Evolutionary conservation across 2,329 filamentous ascomycete species (phyloP).

Genomic region (Aspergillus oerlinghausenensis): DNA sequence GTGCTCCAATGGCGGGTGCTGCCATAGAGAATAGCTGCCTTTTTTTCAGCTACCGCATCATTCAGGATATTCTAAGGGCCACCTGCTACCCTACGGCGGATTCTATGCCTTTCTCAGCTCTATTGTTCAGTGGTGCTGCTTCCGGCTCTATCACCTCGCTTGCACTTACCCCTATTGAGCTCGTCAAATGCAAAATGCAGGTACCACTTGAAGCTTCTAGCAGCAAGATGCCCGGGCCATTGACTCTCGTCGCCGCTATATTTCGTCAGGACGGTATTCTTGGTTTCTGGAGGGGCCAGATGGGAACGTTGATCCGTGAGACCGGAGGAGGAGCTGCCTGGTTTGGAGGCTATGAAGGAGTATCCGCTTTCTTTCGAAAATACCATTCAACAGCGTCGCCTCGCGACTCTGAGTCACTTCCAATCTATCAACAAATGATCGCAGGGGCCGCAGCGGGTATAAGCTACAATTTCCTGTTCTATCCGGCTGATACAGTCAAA

Average conservation of each 20-base stretch:
- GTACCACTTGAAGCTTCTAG: slow-evolving; percentile 52
- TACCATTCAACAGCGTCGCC: slow-evolving; percentile 33
- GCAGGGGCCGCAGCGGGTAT: slow-evolving; percentile 86
- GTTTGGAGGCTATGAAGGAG: slow-evolving; percentile 88
- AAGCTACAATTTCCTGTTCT: slow-evolving; percentile 95
- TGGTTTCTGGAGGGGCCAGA: slow-evolving; percentile 93
- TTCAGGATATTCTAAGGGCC: slow-evolving; percentile 60
- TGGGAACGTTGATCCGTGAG: slow-evolving; percentile 89
- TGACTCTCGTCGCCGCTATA: slow-evolving; percentile 70
- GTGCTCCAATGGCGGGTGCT: slow-evolving; percentile 82
- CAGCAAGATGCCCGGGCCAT: slow-evolving; percentile 54
- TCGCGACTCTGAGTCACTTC: slow-evolving; percentile 52
- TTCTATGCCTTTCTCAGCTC: slow-evolving; percentile 66
- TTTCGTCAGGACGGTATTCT: slow-evolving; percentile 75
- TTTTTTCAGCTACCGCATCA: slow-evolving; percentile 81
- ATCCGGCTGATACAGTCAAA: slow-evolving; percentile 95
- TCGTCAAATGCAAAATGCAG: slow-evolving; percentile 98
- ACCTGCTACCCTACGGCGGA: slow-evolving; percentile 53
- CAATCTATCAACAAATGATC: slow-evolving; percentile 80
- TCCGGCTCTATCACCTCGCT: slow-evolving; percentile 86
- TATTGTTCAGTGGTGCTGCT: slow-evolving; percentile 77
- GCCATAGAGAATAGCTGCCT: slow-evolving; percentile 88
- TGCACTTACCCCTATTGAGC: slow-evolving; percentile 88
- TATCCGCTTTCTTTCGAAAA: slow-evolving; percentile 64
- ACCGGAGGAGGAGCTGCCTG: slow-evolving; percentile 90